Evolutionary conservation across 805 yeast species (phyloP).

Genomic region (Cyberlindnera bimundalis): DNA sequence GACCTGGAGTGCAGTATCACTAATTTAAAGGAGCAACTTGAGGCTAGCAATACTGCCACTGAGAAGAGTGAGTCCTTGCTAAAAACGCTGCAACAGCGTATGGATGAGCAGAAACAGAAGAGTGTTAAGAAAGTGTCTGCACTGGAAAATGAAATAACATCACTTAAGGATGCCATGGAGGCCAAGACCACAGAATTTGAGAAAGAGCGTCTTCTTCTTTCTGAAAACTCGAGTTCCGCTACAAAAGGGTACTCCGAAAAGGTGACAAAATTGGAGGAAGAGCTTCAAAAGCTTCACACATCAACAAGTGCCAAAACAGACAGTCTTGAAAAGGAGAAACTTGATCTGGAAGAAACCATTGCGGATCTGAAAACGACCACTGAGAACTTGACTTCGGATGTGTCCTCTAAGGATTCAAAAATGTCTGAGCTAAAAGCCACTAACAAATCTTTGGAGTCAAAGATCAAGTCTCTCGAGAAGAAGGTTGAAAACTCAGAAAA

Average conservation of each 20-base stretch:
- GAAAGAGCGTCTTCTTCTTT: constrained; percentile 44
- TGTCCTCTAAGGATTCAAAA: constrained; percentile 8
- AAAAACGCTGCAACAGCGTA: constrained; percentile 17
- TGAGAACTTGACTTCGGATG: constrained; percentile 7
- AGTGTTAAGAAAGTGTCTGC: constrained; percentile 21
- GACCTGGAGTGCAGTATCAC: background rate
- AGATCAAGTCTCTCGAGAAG: background rate
- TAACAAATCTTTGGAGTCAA: background rate
- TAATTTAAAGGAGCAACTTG: constrained; percentile 8
- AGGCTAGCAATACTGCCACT: constrained; percentile 4
- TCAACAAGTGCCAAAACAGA: constrained; percentile 7
- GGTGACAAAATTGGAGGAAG: constrained; percentile 40
- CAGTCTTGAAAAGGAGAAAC: constrained; percentile 13
- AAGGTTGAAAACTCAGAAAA: constrained; percentile 2
- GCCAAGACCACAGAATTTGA: constrained; percentile 44
- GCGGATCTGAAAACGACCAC: constrained; percentile 14
- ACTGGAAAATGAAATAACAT: constrained; percentile 30
- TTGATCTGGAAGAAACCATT: constrained; percentile 14
- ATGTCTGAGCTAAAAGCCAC: constrained; percentile 7
- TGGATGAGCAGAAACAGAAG: constrained; percentile 23
- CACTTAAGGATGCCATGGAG: constrained; percentile 34
- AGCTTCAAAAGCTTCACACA: constrained; percentile 16
- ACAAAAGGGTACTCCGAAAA: constrained; percentile 47
- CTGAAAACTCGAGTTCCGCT: constrained; percentile 47
- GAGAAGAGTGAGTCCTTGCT: constrained; percentile 15